Evolutionary conservation across 352 stramenopile species (phyloP), one percentile per base, ranked within the genome.

Genomic region (Hyphochytrium catenoides): DNA sequence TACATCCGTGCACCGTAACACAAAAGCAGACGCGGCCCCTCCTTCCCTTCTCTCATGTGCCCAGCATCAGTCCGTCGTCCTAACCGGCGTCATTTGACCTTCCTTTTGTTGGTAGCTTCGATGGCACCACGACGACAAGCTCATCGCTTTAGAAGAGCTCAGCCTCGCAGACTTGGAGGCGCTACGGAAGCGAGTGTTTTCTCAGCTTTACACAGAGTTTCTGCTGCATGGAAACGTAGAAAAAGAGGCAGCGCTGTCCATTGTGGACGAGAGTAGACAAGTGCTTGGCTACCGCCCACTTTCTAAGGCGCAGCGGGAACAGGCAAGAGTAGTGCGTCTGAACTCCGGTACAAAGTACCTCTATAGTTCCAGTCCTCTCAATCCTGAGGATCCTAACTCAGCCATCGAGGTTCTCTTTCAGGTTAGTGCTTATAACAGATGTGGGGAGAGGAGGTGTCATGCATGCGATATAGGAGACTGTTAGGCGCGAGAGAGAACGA

Each of bases 121-220:
- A 34, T 89, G 65, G 64, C 76, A 55, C 27, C 59, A 90, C 8
- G 55, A 83, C 8, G 69, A 89, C 18, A 91, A 84, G 44, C 57
- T 82, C 7, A 44, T 50, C 12, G 70, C 59, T n/a, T 57, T 82
- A 14, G 44, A 72, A 25, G 43, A 53, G 26, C 28, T 88, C 15
- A 59, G 49, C 0, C 30, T 72, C 20, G 32, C 26, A 3, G 65
- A 76, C 28, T 39, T 88, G 34, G 34, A 46, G 1, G 34, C 48
- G 14, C 63, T 74, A 35, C 61, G 62, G 11, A 49, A 60, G 4
- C 29, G 47, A 15, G 39, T 81, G 5, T 74, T 85, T 38, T 57
- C 65, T 36, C 52, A 70, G n/a, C 36, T 74, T 14, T 74, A 71
- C 26, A 35, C 79, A 6, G 68, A 82, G 31, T 47, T 41, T 0